Percentiles rank a stretch among this genome's conserved stretches.
phyloP scores from a whole-genome alignment of 441 rosid species.

The Gossypium schwendimanii region DNA sequence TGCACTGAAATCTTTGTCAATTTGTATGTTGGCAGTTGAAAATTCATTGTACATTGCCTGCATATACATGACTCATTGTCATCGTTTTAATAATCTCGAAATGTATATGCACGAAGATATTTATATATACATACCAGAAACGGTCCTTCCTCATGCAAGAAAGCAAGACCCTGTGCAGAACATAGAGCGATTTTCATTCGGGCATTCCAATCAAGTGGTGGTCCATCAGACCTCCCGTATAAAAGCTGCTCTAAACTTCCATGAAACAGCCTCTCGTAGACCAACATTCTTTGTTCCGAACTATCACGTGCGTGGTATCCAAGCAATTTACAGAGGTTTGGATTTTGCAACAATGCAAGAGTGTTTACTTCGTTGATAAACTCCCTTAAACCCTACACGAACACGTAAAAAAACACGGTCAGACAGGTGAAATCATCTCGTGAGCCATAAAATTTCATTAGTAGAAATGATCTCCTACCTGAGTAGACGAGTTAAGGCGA shows the following conservation, averaged over 20 bases:
- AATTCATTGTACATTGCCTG: constrained; percentile 99
- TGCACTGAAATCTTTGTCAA: constrained; percentile 92
- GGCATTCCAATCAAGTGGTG: constrained; percentile 92
- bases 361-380: constrained; percentile 70
- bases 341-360: constrained; percentile 80
- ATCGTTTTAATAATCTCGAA: background rate
- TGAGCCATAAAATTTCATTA: background rate
- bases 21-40: constrained; percentile 84
- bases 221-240: constrained; percentile 83
- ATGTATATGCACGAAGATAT: background rate
- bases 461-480: constrained; percentile 34
- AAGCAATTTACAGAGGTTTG: constrained; percentile 79
- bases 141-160: constrained; percentile 98
- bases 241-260: constrained; percentile 87
- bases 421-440: background rate
- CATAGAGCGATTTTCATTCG: constrained; percentile 85
- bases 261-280: constrained; percentile 81
- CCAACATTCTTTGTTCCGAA: constrained; percentile 72
- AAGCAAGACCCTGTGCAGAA: constrained; percentile 85
- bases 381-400: constrained; percentile 62
- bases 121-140: constrained; percentile 55
- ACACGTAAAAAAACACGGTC: background rate
- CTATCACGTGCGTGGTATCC: constrained; percentile 86
- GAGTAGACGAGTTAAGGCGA: constrained; percentile 59
- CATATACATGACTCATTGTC: background rate